Evolutionary conservation across 2,329 filamentous ascomycete species (phyloP), one percentile per base, ranked within the genome.

Genomic region (Verticillium isaacii): DNA sequence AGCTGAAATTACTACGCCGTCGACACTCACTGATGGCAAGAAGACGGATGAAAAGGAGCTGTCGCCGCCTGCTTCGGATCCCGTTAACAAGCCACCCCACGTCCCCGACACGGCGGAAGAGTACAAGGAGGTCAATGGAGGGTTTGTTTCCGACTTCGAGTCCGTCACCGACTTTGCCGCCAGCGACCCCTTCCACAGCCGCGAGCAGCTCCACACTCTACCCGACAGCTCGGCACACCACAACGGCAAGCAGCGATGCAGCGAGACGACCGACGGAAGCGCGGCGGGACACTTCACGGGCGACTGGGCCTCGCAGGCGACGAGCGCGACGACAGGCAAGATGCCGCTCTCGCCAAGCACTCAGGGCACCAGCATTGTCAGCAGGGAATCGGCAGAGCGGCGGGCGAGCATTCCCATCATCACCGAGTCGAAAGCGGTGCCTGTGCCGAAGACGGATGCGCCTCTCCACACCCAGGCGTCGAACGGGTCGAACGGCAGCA

Each of bases 281-380:
- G 79, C 77, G 54, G 85, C 84, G 8, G 80, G 77, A 1, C 81
- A 80, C 0, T 79, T 77, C 57, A 78, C 80, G 0, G 84, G 82
- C 11, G 86, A 88, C 67, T 88, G 85, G 84, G 82, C 83, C 2
- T 86, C 84, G 4, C 85, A 88, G 66, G 84, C 82, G 5, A 88
- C 85, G 15, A 87, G 84, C 67, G 85, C 85, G 9, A 86, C 85
- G 1, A 88, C 85, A 1, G 82, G 84, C 58, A 87, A 86, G 73
- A 82, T 87, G 81, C 85, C 86, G 3, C 74, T 88, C 39, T 88
- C 86, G 29, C 86, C 86, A 2, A 88, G 85, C 70, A 89, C 86
- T 2, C 81, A 86, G 68, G 86, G 85, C 45, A 89, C 86, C 19
- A 89, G 86, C 71, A 85, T 89, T 65, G 81, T 86, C 66, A 88